A percentile compares a stretch with the other conserved stretches of the same genome.
Conservation (phyloP, 1,284 basidiomycete species). For the Sporisorium scitamineum region DNA sequence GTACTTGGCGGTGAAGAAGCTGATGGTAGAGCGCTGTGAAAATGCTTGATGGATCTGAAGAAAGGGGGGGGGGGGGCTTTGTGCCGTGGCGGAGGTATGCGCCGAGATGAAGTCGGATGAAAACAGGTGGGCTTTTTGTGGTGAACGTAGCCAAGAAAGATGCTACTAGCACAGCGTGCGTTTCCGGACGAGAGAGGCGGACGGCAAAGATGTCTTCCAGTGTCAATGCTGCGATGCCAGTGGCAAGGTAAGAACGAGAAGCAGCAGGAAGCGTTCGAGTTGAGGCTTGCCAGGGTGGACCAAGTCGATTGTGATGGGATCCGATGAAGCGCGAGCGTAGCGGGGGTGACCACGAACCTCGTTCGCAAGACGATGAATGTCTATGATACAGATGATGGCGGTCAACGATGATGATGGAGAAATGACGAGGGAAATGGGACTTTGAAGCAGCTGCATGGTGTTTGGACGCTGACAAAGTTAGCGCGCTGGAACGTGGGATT, state of each 20-base stretch:
- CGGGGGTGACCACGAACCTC: background rate
- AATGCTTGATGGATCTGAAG: background rate
- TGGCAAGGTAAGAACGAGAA: too few relatives aligned
- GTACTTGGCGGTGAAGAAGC: background rate
- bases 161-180: background rate
- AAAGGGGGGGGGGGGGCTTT: background rate
- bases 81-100: background rate
- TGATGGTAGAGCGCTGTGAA: background rate
- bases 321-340: background rate
- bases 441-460: background rate
- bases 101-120: slow-evolving; percentile 4
- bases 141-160: background rate
- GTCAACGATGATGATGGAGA: background rate
- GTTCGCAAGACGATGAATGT: background rate
- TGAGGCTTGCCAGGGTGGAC: background rate
- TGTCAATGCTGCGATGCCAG: background rate
- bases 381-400: background rate
- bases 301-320: background rate
- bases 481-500: background rate
- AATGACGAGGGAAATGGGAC: too few relatives aligned
- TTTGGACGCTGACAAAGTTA: background rate
- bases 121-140: slow-evolving; percentile 3
- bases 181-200: slow-evolving; percentile 5
- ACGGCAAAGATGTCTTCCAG: background rate
- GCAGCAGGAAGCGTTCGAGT: too few relatives aligned